phyloP scores from a whole-genome alignment of 1,284 basidiomycete genomes.

The Tilletia indica region DNA sequence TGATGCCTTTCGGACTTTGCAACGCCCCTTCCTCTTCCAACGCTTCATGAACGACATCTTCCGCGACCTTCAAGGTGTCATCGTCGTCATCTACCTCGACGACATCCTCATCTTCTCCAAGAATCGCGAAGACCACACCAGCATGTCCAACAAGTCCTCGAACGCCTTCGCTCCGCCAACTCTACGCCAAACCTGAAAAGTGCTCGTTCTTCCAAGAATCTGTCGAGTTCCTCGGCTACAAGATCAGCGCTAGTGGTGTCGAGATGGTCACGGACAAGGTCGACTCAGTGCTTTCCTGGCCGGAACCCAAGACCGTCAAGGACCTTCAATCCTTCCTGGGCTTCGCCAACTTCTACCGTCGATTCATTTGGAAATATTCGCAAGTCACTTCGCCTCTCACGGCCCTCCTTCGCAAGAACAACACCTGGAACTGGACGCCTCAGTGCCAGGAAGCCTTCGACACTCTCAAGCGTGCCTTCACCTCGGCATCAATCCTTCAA shows the following conservation, averaged over 20 bases:
- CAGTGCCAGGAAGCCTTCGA: constrained; percentile 55
- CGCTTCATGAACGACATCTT: constrained; percentile 24
- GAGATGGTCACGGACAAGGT: constrained; percentile 59
- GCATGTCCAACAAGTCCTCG: constrained; percentile 21
- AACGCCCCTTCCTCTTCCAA: constrained; percentile 27
- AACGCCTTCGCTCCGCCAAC: neutral
- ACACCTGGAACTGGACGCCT: constrained; percentile 34
- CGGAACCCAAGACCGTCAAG: constrained; percentile 49
- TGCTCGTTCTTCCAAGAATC: constrained; percentile 24
- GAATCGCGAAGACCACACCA: constrained; percentile 26
- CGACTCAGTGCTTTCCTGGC: constrained; percentile 57
- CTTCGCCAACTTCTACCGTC: constrained; percentile 58
- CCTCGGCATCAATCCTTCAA: constrained; percentile 54
- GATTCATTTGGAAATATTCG: constrained; percentile 58
- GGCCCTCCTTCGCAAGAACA: constrained; percentile 21
- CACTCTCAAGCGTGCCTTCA: constrained; percentile 54
- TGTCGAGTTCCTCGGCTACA: constrained; percentile 59
- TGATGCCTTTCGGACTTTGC: constrained; percentile 25
- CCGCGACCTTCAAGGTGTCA: constrained; percentile 42
- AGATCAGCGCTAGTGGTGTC: constrained; percentile 54
- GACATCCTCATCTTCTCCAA: constrained; percentile 58
- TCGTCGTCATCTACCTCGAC: constrained; percentile 53
- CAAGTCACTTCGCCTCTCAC: constrained; percentile 54
- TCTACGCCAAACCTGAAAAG: constrained; percentile 19
- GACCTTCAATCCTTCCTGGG: constrained; percentile 57